Evolutionary conservation across 1,284 basidiomycete species (phyloP).

Genomic region (Ceratobasidium sp.): DNA sequence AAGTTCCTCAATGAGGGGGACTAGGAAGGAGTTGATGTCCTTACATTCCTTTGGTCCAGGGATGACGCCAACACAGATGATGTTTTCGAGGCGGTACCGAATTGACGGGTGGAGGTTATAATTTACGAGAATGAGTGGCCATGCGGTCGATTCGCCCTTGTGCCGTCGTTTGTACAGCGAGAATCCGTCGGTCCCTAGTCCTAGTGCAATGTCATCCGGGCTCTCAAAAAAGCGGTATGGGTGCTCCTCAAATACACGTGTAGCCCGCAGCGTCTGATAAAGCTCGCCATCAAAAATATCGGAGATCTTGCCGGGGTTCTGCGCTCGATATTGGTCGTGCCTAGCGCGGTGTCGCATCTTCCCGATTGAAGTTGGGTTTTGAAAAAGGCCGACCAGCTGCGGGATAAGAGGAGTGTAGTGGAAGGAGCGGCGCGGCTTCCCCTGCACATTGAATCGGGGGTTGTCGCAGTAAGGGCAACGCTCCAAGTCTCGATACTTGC

Average conservation of each 20-base stretch:
- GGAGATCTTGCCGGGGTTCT: slow-evolving; percentile 33
- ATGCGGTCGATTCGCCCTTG: slow-evolving; percentile 15
- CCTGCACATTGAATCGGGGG: slow-evolving; percentile 53
- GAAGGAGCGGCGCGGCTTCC: slow-evolving; percentile 53
- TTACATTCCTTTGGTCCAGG: slow-evolving; percentile 35
- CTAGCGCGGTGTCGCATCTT: slow-evolving; percentile 51
- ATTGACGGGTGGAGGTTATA: slow-evolving; percentile 29
- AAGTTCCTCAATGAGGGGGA: slow-evolving; percentile 32
- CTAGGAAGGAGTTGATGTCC: slow-evolving; percentile 29
- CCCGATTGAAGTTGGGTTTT: slow-evolving; percentile 49
- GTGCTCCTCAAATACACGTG: neutral
- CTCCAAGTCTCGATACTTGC: slow-evolving; percentile 6
- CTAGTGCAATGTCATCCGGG: slow-evolving; percentile 12
- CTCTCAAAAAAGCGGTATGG: neutral
- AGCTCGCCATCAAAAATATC: slow-evolving; percentile 13
- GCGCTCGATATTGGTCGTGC: slow-evolving; percentile 34
- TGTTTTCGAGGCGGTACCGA: slow-evolving; percentile 31
- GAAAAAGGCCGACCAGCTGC: slow-evolving; percentile 54
- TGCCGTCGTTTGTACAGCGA: slow-evolving; percentile 47
- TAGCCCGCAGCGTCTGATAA: neutral
- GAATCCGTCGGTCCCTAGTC: slow-evolving; percentile 10
- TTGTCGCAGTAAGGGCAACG: slow-evolving; percentile 50
- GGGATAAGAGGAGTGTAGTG: slow-evolving; percentile 58
- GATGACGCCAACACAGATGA: slow-evolving; percentile 34
- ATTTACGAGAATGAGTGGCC: slow-evolving; percentile 39